A percentile compares a stretch with the other conserved stretches of the same genome.
phyloP scores from a whole-genome alignment of 2,329 filamentous ascomycete species.

The Neocatenulostroma microsporum region DNA sequence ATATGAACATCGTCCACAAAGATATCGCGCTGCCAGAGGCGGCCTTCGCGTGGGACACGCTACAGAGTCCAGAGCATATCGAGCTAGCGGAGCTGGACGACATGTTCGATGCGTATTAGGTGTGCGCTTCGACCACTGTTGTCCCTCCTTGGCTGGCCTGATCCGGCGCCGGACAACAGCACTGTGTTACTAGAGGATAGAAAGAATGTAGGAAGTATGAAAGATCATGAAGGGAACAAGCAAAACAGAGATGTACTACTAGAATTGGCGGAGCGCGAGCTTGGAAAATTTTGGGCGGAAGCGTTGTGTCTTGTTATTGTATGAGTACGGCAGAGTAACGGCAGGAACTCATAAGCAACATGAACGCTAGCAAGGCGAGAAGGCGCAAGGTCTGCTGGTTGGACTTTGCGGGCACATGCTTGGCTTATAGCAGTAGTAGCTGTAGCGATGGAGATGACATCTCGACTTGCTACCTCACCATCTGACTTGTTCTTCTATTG shows the following conservation, averaged over 20 bases:
- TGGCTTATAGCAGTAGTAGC: neutral
- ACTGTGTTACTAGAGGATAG: neutral
- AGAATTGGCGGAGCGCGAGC: constrained; percentile 4
- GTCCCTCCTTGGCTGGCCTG: neutral
- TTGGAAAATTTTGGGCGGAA: neutral
- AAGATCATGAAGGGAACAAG: too few relatives aligned
- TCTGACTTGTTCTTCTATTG: too few relatives aligned
- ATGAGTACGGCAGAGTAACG: neutral
- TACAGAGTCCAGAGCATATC: constrained; percentile 73
- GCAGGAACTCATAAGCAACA: neutral
- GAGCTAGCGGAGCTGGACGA: constrained; percentile 90
- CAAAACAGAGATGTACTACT: constrained; percentile 1
- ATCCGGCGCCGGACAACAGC: neutral
- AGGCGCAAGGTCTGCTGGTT: neutral
- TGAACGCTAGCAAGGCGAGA: neutral
- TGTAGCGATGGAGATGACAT: neutral
- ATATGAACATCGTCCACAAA: constrained; percentile 9
- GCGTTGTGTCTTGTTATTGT: too few relatives aligned
- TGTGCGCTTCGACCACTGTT: neutral
- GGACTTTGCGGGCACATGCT: too few relatives aligned
- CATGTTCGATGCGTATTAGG: constrained; percentile 56
- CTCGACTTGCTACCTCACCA: too few relatives aligned
- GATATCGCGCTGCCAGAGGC: constrained; percentile 19
- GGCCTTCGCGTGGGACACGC: constrained; percentile 26
- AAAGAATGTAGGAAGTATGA: too few relatives aligned